phyloP scores from a whole-genome alignment of 2,329 filamentous ascomycete species.

The Rosellinia necatrix region DNA sequence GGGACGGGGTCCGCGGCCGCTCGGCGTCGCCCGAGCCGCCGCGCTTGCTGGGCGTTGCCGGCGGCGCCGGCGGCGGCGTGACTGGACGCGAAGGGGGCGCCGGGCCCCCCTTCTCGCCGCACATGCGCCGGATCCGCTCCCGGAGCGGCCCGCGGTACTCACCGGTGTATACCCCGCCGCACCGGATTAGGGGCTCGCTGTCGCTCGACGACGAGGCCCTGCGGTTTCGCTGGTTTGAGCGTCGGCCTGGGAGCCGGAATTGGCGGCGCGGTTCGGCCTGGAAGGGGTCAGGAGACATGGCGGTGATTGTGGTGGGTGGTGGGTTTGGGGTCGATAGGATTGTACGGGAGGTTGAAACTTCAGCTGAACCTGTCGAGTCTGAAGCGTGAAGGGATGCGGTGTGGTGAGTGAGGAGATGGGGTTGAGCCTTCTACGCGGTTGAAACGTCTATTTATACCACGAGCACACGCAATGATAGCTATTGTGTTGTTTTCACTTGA shows the following conservation, averaged over 20 bases:
- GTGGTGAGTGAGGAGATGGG: not conserved
- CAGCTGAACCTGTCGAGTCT: not conserved
- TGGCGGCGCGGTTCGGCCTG: not conserved
- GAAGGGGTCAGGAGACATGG: not conserved
- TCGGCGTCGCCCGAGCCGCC: not conserved
- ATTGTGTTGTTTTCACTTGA: not conserved
- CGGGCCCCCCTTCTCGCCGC: not conserved
- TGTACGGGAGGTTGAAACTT: not conserved
- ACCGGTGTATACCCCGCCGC: constrained; percentile 25
- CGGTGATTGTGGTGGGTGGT: too few relatives aligned
- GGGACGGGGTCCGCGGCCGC: not conserved
- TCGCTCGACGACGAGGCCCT: not conserved
- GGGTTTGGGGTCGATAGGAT: not conserved
- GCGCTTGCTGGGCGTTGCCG: too few relatives aligned
- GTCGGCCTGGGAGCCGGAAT: not conserved
- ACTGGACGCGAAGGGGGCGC: not conserved
- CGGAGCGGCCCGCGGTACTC: constrained; percentile 27
- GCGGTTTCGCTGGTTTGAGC: not conserved
- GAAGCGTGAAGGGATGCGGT: not conserved
- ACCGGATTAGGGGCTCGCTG: not conserved
- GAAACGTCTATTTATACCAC: constrained; percentile 1
- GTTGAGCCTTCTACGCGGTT: not conserved
- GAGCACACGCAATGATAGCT: not conserved
- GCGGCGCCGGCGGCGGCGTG: not conserved
- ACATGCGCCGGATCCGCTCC: constrained; percentile 23